phyloP scores from a whole-genome alignment of 2,329 filamentous ascomycete species.

The Dothistroma septosporum region DNA sequence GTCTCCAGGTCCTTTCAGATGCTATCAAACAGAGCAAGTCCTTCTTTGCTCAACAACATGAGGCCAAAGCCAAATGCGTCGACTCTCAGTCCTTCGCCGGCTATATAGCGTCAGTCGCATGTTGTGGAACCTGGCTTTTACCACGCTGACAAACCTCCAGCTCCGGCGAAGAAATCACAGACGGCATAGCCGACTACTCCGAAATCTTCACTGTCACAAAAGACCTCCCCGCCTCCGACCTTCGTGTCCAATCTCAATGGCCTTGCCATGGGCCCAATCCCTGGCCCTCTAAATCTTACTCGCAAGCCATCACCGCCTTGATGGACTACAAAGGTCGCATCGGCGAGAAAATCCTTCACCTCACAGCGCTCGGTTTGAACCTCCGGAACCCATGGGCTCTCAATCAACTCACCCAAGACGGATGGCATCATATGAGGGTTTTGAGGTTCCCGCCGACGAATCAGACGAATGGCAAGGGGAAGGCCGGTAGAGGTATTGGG shows the following conservation, averaged over 20 bases:
- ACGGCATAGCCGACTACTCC: conserved; percentile 14
- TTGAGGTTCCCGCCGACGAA: conserved; percentile 8
- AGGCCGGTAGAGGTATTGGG: conserved; percentile 13
- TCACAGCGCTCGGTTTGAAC: conserved; percentile 12
- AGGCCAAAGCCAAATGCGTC: conserved; percentile 7
- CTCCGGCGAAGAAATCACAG: conserved; percentile 15
- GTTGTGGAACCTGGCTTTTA: not conserved
- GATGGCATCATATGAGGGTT: conserved; percentile 15
- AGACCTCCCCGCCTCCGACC: conserved; percentile 6
- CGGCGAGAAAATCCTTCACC: conserved; percentile 11
- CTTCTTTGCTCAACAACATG: conserved; percentile 10
- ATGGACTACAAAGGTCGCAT: conserved; percentile 11
- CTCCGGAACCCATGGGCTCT: conserved; percentile 1
- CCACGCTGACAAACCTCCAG: not conserved
- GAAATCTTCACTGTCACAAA: conserved; percentile 17
- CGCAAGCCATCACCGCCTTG: conserved; percentile 4
- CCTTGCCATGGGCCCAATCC: conserved; percentile 13
- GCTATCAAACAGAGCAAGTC: conserved; percentile 13
- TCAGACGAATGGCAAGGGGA: conserved; percentile 11
- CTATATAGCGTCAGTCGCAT: conserved; percentile 7
- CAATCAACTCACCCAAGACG: not conserved
- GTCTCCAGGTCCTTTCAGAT: conserved; percentile 9
- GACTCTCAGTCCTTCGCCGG: conserved; percentile 13
- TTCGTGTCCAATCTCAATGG: conserved; percentile 7
- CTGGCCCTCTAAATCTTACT: conserved; percentile 7